phyloP scores from a whole-genome alignment of 768 basidiomycete species.

The Hortiboletus flavorubellus region DNA sequence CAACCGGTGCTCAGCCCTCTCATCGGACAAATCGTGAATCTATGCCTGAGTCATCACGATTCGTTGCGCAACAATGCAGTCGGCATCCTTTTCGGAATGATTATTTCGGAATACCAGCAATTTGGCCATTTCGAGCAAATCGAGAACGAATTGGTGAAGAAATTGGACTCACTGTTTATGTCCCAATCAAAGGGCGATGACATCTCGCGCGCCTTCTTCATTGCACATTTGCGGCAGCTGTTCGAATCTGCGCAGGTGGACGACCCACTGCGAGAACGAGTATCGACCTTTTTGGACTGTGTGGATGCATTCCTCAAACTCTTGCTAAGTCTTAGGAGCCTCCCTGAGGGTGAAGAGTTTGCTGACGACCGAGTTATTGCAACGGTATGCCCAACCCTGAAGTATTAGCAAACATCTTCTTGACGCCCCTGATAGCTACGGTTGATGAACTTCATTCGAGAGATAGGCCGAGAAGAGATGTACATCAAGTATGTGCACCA shows the following conservation, averaged over 20 bases:
- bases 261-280: constrained; percentile 70
- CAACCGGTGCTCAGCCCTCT: constrained; percentile 80
- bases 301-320: constrained; percentile 93
- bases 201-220: constrained; percentile 89
- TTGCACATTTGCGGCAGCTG: constrained; percentile 83
- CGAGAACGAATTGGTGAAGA: constrained; percentile 88
- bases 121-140: constrained; percentile 84
- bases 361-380: constrained; percentile 93
- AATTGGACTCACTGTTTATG: constrained; percentile 90
- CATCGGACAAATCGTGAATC: constrained; percentile 85
- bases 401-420: not conserved
- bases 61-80: constrained; percentile 87
- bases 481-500: constrained; percentile 97
- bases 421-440: constrained; percentile 52
- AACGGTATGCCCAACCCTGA: constrained; percentile 47
- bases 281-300: constrained; percentile 80
- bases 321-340: constrained; percentile 77
- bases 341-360: constrained; percentile 92
- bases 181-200: constrained; percentile 89
- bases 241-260: constrained; percentile 85
- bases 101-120: constrained; percentile 86
- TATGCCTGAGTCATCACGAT: constrained; percentile 95
- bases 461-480: constrained; percentile 89
- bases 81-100: constrained; percentile 93
- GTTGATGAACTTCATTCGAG: constrained; percentile 90